Evolutionary conservation across 345 rosid genomes (phyloP).

Genomic region (Eucalyptus pumila): DNA sequence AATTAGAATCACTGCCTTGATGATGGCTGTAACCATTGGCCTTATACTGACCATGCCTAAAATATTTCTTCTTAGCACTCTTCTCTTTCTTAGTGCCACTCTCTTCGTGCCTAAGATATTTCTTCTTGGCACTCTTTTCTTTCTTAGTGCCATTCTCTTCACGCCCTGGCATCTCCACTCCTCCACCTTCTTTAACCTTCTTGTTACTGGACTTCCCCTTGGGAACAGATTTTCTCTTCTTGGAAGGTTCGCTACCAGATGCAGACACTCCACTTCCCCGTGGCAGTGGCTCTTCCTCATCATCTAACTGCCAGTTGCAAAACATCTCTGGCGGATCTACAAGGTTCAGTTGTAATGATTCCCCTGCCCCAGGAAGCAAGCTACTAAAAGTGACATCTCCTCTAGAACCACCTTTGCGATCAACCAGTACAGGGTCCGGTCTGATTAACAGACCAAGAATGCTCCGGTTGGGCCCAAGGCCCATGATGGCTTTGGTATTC

Average conservation of each 20-base stretch:
- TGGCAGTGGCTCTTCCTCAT: slow-evolving; percentile 57
- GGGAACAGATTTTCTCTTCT: slow-evolving; percentile 39
- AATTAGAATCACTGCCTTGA: not conserved
- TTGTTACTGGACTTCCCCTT: slow-evolving; percentile 26
- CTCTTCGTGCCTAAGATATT: not conserved
- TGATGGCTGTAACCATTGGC: not conserved
- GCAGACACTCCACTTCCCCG: slow-evolving; percentile 30
- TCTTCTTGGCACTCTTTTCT: not conserved
- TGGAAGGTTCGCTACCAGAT: slow-evolving; percentile 23
- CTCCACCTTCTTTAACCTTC: slow-evolving; percentile 14
- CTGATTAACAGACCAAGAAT: slow-evolving; percentile 90
- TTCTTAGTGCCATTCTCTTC: slow-evolving; percentile 14
- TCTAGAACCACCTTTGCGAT: slow-evolving; percentile 69
- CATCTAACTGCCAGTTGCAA: slow-evolving; percentile 65
- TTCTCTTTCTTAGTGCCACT: slow-evolving; percentile 13
- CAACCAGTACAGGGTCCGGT: slow-evolving; percentile 55
- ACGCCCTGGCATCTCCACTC: not conserved
- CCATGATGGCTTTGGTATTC: slow-evolving; percentile 42
- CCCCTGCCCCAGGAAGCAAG: slow-evolving; percentile 85
- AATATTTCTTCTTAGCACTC: not conserved
- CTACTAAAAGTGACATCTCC: slow-evolving; percentile 56
- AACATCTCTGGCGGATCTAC: slow-evolving; percentile 33
- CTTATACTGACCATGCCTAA: not conserved
- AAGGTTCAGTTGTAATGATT: slow-evolving; percentile 25
- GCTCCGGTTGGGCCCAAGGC: slow-evolving; percentile 64